phyloP scores from a whole-genome alignment of 2,329 filamentous ascomycete genomes.

The Aureobasidium namibiae region DNA sequence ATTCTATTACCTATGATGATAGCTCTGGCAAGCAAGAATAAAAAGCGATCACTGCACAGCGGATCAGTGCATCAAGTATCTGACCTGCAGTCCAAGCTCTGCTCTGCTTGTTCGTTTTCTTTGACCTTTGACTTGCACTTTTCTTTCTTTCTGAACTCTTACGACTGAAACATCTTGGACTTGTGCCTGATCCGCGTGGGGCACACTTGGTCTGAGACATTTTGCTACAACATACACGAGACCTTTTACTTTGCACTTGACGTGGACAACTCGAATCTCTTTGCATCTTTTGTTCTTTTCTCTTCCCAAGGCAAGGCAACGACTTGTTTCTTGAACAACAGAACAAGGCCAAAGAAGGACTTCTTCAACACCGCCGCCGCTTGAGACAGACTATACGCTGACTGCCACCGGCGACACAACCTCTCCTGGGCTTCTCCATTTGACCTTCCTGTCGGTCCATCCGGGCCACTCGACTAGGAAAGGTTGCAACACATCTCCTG shows the following conservation, averaged over 20 bases:
- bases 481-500: too few species aligned
- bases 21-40: background rate
- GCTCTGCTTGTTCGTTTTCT: background rate
- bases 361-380: background rate
- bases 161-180: background rate
- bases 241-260: background rate
- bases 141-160: background rate
- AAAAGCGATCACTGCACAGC: background rate
- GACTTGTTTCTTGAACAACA: background rate
- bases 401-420: background rate
- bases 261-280: background rate
- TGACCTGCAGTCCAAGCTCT: background rate
- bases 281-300: background rate
- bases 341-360: background rate
- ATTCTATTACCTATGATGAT: background rate
- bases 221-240: slow-evolving; percentile 4
- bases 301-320: background rate
- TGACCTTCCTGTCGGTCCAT: background rate
- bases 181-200: slow-evolving; percentile 1
- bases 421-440: background rate
- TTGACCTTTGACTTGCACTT: background rate
- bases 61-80: background rate
- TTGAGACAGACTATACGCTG: background rate
- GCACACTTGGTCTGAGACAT: background rate
- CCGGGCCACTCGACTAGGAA: background rate